These are phyloP conservation scores for Dictyostelium citrinum DNA, from an alignment of 78 protist genomes.

Conservation along the genomic window DNA sequence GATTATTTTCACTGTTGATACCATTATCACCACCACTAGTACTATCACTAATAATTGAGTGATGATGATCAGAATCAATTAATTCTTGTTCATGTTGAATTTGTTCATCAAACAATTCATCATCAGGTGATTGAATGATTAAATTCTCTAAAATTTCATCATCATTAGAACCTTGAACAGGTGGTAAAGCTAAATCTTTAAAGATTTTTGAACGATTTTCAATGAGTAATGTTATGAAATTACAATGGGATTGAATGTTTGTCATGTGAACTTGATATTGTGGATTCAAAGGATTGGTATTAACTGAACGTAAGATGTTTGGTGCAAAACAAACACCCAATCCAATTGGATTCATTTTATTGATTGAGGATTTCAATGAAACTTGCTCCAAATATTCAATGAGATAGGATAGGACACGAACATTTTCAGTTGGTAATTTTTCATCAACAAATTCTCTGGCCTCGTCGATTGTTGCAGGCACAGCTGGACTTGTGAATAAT, in stretches of 20 bases:
- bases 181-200: not conserved
- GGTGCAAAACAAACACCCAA: constrained; percentile 73
- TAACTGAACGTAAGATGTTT: constrained; percentile 15
- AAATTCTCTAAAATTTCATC: not conserved
- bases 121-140: not conserved
- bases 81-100: not conserved
- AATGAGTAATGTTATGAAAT: constrained; percentile 33
- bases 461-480: not conserved
- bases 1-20: not conserved
- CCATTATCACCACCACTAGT: no score
- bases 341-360: constrained; percentile 65
- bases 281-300: not conserved
- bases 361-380: not conserved
- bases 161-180: not conserved
- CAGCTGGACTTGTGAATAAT: not conserved
- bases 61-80: not conserved
- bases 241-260: constrained; percentile 40
- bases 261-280: constrained; percentile 18
- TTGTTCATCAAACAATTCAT: not conserved
- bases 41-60: no score
- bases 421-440: constrained; percentile 50
- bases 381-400: constrained; percentile 36
- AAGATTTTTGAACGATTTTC: constrained; percentile 36
- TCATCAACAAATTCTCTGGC: constrained; percentile 10
- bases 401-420: not conserved